These are phyloP conservation scores for Linum lewisii DNA, from an alignment of 345 rosid species.

Conservation along the genomic window DNA sequence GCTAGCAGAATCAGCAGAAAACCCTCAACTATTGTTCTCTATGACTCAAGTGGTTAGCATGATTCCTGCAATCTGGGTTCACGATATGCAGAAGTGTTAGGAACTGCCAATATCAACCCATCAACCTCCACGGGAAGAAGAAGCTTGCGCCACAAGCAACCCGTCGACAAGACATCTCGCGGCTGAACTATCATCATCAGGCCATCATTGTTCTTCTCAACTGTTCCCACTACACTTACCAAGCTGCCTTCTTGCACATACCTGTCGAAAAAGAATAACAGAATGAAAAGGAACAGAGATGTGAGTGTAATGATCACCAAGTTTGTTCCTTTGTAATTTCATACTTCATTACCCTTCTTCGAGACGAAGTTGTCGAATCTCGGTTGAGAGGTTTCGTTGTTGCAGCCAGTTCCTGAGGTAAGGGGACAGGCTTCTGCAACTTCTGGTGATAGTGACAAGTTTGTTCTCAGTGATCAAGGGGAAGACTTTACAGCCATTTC, in stretches of 20 bases:
- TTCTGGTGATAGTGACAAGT: conserved; percentile 35
- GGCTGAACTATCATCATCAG: conserved; percentile 34
- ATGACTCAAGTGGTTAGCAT: conserved; percentile 6
- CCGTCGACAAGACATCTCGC: conserved; percentile 33
- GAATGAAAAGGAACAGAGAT: neutral
- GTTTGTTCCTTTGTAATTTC: neutral
- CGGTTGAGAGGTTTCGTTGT: conserved; percentile 32
- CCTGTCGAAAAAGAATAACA: conserved; percentile 19
- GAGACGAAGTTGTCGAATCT: conserved; percentile 30
- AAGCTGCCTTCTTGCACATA: conserved; percentile 42
- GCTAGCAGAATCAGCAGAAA: too few species aligned
- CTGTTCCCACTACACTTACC: conserved; percentile 34
- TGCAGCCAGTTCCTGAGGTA: conserved; percentile 39
- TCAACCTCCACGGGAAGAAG: conserved; percentile 40
- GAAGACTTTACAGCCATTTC: conserved; percentile 33
- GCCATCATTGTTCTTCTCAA: conserved; percentile 22
- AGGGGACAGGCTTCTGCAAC: conserved; percentile 29
- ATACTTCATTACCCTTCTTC: conserved; percentile 36
- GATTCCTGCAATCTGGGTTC: conserved; percentile 11
- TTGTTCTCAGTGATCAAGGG: conserved; percentile 39
- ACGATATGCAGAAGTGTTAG: conserved; percentile 8
- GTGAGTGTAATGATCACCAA: neutral
- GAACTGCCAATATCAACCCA: conserved; percentile 33
- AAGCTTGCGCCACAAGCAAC: conserved; percentile 38
- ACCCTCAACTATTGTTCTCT: too few species aligned